Conservation (phyloP, 169 alveolate genomes). For the Eimeria brunetti region DNA sequence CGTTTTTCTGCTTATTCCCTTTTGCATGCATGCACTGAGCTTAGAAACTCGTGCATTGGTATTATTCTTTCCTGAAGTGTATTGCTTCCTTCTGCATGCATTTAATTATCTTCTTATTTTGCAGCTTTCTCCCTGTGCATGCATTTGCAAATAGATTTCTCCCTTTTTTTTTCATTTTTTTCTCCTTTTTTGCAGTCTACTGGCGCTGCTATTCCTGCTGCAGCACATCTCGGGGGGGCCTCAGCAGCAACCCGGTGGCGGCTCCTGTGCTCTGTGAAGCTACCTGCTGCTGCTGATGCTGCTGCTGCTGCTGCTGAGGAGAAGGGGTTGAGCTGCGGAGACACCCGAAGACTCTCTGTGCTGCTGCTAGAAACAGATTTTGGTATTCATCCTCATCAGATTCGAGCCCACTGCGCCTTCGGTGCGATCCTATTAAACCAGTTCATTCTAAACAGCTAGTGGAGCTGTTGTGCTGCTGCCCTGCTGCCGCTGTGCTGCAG, state of each 20-base stretch:
- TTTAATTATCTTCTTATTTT: too few relatives aligned
- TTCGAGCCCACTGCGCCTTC: slow-evolving; percentile 53
- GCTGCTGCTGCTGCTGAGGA: too few relatives aligned
- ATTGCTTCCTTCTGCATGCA: too few relatives aligned
- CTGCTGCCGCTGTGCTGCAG: background rate
- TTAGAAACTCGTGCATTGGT: too few relatives aligned
- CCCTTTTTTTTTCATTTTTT: background rate
- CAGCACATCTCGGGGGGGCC: background rate
- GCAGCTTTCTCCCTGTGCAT: too few relatives aligned
- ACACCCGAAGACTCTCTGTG: slow-evolving; percentile 3
- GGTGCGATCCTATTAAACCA: background rate
- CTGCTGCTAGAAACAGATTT: slow-evolving; percentile 24
- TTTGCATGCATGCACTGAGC: background rate
- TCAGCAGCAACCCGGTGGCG: slow-evolving; percentile 18
- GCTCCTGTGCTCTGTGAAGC: background rate
- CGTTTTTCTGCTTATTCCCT: background rate
- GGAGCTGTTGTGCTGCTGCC: background rate
- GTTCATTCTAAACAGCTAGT: background rate
- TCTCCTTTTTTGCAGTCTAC: background rate
- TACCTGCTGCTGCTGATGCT: background rate
- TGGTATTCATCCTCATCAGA: background rate
- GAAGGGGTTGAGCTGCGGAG: too few relatives aligned
- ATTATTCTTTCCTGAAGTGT: too few relatives aligned
- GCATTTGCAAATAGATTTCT: background rate
- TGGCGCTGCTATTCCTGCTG: slow-evolving; percentile 35